These are phyloP conservation scores for Osmanthus fragrans DNA, from an alignment of 257 asterid genomes.

Conservation along the genomic window DNA sequence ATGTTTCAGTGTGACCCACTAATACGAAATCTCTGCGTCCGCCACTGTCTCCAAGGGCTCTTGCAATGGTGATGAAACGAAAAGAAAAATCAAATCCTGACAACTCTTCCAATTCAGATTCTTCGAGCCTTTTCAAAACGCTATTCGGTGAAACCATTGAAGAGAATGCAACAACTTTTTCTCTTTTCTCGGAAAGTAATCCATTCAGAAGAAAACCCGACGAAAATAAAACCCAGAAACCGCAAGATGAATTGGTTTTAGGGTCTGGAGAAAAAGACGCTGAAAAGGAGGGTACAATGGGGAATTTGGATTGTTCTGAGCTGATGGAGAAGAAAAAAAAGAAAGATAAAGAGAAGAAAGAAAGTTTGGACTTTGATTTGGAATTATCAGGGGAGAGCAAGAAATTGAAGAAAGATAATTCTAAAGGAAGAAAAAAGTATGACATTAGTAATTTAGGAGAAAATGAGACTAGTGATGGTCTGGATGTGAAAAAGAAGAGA, in stretches of 20 bases:
- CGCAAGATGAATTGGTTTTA: slow-evolving; percentile 17
- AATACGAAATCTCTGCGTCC: no score
- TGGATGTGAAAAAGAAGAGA: neutral
- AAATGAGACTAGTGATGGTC: neutral
- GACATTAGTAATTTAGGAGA: slow-evolving; percentile 9
- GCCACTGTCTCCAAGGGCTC: no score
- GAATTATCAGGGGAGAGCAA: slow-evolving; percentile 29
- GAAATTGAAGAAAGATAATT: slow-evolving; percentile 36
- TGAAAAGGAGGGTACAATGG: slow-evolving; percentile 21
- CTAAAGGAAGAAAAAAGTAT: slow-evolving; percentile 6
- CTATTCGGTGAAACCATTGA: slow-evolving; percentile 55
- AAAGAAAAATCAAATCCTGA: slow-evolving; percentile 34
- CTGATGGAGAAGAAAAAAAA: slow-evolving; percentile 38
- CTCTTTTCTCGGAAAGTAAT: slow-evolving; percentile 71
- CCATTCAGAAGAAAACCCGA: slow-evolving; percentile 64
- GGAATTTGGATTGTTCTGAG: slow-evolving; percentile 30
- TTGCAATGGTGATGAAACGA: slow-evolving; percentile 57
- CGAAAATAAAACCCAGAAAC: slow-evolving; percentile 24
- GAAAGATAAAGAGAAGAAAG: slow-evolving; percentile 31
- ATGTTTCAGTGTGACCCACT: no score
- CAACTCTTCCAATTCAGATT: slow-evolving; percentile 30
- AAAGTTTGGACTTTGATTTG: slow-evolving; percentile 23
- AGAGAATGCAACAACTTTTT: slow-evolving; percentile 30
- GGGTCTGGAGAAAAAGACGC: slow-evolving; percentile 29
- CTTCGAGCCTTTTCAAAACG: slow-evolving; percentile 51